Conservation (phyloP, 805 yeast genomes). For the Torulaspora maleeae region DNA sequence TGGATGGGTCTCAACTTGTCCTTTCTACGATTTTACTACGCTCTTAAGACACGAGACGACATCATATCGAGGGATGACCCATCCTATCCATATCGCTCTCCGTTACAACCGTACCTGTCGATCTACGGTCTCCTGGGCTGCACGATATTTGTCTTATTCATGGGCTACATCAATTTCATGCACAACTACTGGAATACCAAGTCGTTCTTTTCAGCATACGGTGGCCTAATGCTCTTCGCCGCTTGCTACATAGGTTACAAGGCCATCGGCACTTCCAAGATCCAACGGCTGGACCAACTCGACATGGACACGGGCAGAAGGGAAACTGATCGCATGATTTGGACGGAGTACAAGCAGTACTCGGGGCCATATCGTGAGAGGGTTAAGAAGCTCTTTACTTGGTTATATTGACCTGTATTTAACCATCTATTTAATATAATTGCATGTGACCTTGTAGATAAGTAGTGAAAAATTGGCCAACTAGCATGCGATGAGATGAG, state of each 20-base stretch:
- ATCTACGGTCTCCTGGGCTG: conserved; percentile 57
- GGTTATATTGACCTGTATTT: conserved; percentile 28
- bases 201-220: conserved; percentile 62
- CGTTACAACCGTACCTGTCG: conserved; percentile 66
- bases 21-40: conserved; percentile 59
- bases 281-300: conserved; percentile 64
- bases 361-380: conserved; percentile 33
- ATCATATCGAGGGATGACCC: conserved; percentile 58
- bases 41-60: conserved; percentile 56
- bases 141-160: conserved; percentile 44
- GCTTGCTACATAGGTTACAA: conserved; percentile 53
- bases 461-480: conserved; percentile 1
- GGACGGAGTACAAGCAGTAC: conserved; percentile 65
- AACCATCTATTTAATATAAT: not conserved
- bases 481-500: conserved; percentile 7
- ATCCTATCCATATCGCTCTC: conserved; percentile 63
- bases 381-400: conserved; percentile 27
- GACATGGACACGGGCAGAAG: conserved; percentile 82
- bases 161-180: conserved; percentile 62
- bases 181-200: conserved; percentile 55
- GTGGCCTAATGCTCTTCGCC: conserved; percentile 51
- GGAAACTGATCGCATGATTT: conserved; percentile 72
- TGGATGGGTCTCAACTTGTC: conserved; percentile 73
- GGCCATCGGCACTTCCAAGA: conserved; percentile 54
- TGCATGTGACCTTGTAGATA: not conserved